Base-by-base conservation (phyloP, 352 stramenopile genomes). In the Globisporangium paddicum region DNA sequence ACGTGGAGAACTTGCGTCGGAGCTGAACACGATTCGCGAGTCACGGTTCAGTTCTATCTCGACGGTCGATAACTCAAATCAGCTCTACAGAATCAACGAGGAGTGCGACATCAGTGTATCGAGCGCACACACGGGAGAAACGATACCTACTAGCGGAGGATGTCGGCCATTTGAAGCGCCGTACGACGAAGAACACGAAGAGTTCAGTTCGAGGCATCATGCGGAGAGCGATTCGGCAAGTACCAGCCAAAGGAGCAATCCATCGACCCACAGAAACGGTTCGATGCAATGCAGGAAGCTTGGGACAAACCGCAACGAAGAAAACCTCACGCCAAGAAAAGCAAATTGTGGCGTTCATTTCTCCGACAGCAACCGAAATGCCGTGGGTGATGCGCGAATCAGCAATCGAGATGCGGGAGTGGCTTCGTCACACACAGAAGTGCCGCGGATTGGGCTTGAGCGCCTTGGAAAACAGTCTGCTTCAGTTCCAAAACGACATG, bases 91-190 rank as follows among this genome's bases (percentile, higher is more conserved):
- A 19, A 56, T 63, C 56, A 63, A 42, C 2, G 56, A 63, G 25
- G 56, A 63, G 19, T 50, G 47, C 30, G 56, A 63, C 23, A 51
- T 26, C 37, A 63, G 56, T 35, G n/a, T 63, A 34, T 63, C 56
- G n/a, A 63, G 56, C n/a, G 56, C 37, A 2, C 56, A 55, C 47
- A 63, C 56, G 1, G 47, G 56, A 44, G 56, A 63, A 47, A 63
- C 56, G 14, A 8, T 62, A 14, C 45, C 48, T 11, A 49, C 47
- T 19, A 63, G 56, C 13, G 30, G 56, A 35, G 56, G 28, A 19
- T 37, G 28, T n/a, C 46, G 34, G 3, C 25, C 14, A 34, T n/a
- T 30, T 1, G 56, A 57, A 37, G 14, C 35, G 16, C 35, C 56
- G 14, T 47, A 10, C 5, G 40, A 32, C 16, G 5, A 18, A 5